A percentile compares a stretch with the other conserved stretches of the same genome.
Conservation (phyloP, 2,329 filamentous ascomycete species). For the Fusarium papillatum region DNA sequence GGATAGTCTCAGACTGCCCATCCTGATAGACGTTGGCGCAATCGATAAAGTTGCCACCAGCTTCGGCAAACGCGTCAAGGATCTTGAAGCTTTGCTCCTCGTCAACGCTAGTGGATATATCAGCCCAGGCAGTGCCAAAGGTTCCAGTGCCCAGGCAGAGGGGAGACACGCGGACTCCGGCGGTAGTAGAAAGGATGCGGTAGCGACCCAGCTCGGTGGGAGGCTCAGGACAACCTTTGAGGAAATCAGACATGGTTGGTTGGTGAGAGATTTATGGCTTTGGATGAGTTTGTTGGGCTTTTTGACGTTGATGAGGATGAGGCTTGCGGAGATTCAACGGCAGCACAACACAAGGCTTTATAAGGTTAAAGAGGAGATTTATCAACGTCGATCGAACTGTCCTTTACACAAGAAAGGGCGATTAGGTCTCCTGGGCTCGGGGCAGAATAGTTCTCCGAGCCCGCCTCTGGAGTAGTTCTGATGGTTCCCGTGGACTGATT, state of each 20-base stretch:
- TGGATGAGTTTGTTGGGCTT: background rate
- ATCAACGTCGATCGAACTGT: background rate
- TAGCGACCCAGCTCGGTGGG: background rate
- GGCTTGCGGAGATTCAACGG: background rate
- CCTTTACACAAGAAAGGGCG: background rate
- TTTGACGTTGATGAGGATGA: background rate
- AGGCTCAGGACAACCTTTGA: background rate
- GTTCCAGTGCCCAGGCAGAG: background rate
- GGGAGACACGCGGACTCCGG: background rate
- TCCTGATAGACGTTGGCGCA: background rate
- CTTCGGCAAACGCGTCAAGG: background rate
- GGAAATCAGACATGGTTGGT: background rate
- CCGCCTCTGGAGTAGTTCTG: background rate
- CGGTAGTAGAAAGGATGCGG: background rate
- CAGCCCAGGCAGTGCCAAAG: background rate
- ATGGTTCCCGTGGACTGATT: background rate
- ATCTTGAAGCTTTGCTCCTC: background rate
- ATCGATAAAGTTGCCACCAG: background rate
- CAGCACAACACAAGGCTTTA: background rate
- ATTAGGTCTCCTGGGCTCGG: background rate
- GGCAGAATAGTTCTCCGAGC: background rate
- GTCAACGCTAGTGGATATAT: background rate
- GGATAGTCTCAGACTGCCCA: background rate
- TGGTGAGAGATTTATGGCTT: background rate
- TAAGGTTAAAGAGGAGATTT: background rate